Percentiles rank a stretch among this genome's conserved stretches.
Conservation (phyloP, 2,329 filamentous ascomycete genomes). For the Chalara sp. region DNA sequence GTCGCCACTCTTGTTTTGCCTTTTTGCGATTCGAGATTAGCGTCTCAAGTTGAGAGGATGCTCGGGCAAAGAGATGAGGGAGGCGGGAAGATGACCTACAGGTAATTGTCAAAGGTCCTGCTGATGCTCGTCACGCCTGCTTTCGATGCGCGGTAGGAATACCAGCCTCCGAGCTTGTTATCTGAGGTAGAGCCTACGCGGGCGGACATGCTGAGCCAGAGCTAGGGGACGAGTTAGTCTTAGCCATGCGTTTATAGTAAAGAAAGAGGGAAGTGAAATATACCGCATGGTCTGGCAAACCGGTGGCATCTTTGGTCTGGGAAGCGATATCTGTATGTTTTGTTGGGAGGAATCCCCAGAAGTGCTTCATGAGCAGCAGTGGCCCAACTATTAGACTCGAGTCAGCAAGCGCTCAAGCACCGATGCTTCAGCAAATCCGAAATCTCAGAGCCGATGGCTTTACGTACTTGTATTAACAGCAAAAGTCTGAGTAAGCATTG, state of each 20-base stretch:
- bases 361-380: conserved; percentile 71
- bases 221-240: neutral
- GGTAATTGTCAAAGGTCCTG: conserved; percentile 64
- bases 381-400: conserved; percentile 51
- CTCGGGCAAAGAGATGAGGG: no score
- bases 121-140: conserved; percentile 65
- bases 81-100: no score
- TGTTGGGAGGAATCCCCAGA: conserved; percentile 60
- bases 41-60: no score
- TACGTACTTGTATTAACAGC: conserved; percentile 51
- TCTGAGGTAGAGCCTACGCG: conserved; percentile 69
- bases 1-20: conserved; percentile 45
- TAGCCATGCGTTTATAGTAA: no score
- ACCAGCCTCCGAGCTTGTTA: conserved; percentile 73
- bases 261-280: neutral
- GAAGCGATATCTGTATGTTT: conserved; percentile 36
- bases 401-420: neutral
- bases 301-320: conserved; percentile 11
- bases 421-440: neutral
- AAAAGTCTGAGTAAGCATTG: conserved; percentile 60
- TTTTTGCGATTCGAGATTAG: no score
- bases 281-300: conserved; percentile 45
- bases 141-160: conserved; percentile 72
- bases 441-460: neutral
- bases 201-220: conserved; percentile 71